Base-by-base conservation (phyloP, 169 alveolate species). In the Plasmodium malariae region DNA sequence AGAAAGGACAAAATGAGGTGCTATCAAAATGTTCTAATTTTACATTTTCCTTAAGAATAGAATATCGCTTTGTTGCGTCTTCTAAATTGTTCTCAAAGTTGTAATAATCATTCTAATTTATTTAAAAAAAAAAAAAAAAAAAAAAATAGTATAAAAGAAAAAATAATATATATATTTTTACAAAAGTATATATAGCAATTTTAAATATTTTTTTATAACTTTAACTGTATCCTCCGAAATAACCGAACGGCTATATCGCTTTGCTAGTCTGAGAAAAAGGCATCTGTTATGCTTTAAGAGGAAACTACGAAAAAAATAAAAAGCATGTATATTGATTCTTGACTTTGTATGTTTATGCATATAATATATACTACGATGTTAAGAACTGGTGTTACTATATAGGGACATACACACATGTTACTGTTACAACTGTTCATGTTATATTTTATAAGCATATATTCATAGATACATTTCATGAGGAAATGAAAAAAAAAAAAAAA, bases 31-130 rank as follows among this genome's bases (percentile, higher is more conserved):
- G 24, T 48, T 6, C 19, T 57, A 57, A 21, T 19, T 17, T 67
- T 83, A 83, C 91, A 83, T 83, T 83, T 69, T 83, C 86, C 21
- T 72, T 70, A 26, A 83, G 86, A 34, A 83, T 12, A 12, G 57
- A 26, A 40, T 67, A 83, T 60, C 86, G 62, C 24, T 83, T 83
- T 21, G 19, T 34, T 21, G 49, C 70, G 34, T 83, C 80, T 34
- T 83, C 71, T 19, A 57, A 21, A 70, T 83, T 83, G 24, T 68
- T 55, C 14, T 83, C 80, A 24, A 36, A 49, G 37, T 83, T 51
- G 67, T 67, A 67, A 68, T 83, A 83, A 51, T 83, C 91, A 34
- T 67, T 69, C 91, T 83, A 45, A 17, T 28, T 43, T 48, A 30
- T 59, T 57, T 34, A 19, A 36, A 30, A 21, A 37, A 78, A 45